These are phyloP conservation scores for Xylariaceae sp. DNA, from an alignment of 2,329 filamentous ascomycete species.

Conservation along the genomic window DNA sequence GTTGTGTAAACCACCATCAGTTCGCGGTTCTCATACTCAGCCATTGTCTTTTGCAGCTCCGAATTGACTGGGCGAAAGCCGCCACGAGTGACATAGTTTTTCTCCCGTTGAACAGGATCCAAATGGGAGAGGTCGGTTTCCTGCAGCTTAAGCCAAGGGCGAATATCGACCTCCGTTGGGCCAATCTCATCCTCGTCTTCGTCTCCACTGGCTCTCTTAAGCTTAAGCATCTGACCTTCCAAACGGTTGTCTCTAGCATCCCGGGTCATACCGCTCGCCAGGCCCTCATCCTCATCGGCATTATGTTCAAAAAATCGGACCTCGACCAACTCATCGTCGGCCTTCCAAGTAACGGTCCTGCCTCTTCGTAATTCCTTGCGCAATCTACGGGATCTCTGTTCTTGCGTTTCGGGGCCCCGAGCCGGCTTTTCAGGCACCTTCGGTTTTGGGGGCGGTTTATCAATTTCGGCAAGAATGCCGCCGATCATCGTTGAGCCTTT, in stretches of 20 bases:
- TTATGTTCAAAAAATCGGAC: constrained; percentile 69
- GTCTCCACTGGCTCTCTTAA: constrained; percentile 43
- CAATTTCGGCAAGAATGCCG: constrained; percentile 49
- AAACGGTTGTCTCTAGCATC: constrained; percentile 70
- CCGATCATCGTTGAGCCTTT: too few relatives aligned
- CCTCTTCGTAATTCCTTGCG: constrained; percentile 69
- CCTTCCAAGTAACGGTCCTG: constrained; percentile 67
- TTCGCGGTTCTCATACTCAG: constrained; percentile 54
- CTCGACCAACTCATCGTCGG: constrained; percentile 61
- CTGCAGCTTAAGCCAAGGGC: constrained; percentile 49
- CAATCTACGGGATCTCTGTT: constrained; percentile 62
- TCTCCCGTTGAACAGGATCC: constrained; percentile 42
- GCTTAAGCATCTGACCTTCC: constrained; percentile 65
- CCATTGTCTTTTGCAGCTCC: constrained; percentile 52
- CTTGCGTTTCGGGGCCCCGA: constrained; percentile 59
- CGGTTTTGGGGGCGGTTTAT: constrained; percentile 49
- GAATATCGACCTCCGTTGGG: constrained; percentile 49
- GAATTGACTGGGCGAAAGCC: constrained; percentile 50
- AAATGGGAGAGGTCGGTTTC: constrained; percentile 45
- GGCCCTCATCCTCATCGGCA: constrained; percentile 64
- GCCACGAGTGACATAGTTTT: constrained; percentile 52
- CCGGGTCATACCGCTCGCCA: constrained; percentile 63
- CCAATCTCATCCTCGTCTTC: constrained; percentile 57
- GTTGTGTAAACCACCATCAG: constrained; percentile 59
- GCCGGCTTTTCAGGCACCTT: constrained; percentile 40